Conservation (phyloP, 108 stramenopile species). For the Schizochytrium sp. region DNA sequence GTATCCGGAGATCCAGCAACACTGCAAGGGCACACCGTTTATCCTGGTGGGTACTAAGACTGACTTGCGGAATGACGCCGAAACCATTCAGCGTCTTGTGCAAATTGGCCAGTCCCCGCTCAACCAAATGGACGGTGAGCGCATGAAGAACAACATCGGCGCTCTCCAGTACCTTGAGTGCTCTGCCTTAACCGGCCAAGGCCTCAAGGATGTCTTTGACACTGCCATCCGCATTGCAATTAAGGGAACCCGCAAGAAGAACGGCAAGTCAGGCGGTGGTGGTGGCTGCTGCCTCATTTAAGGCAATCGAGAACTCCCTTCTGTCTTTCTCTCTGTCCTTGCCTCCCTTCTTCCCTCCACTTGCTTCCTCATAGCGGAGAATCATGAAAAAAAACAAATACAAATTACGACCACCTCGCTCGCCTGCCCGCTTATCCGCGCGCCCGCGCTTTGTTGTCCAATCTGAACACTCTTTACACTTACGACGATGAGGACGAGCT, state of each 20-base stretch:
- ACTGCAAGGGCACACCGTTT: constrained; percentile 78
- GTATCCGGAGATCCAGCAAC: constrained; percentile 74
- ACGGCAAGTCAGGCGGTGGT: constrained; percentile 17
- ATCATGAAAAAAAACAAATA: too few species aligned
- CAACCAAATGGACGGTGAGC: constrained; percentile 70
- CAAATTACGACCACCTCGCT: too few species aligned
- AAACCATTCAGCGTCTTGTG: constrained; percentile 61
- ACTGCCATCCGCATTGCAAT: constrained; percentile 66
- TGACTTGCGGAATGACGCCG: constrained; percentile 70
- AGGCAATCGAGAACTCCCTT: not conserved
- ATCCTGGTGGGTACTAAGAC: constrained; percentile 78
- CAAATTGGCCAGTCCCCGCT: constrained; percentile 67
- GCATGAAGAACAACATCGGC: constrained; percentile 70
- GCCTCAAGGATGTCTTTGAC: constrained; percentile 77
- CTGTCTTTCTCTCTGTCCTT: too few species aligned
- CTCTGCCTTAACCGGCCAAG: constrained; percentile 77
- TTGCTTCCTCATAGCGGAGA: too few species aligned
- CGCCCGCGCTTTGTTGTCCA: too few species aligned
- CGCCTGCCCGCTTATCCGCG: too few species aligned
- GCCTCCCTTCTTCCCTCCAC: too few species aligned
- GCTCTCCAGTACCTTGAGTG: constrained; percentile 77
- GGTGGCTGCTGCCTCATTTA: constrained; percentile 26
- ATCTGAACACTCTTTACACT: too few species aligned
- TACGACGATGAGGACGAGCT: too few species aligned
- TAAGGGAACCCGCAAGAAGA: not conserved